These are phyloP conservation scores for Escallonia herrerae DNA, from an alignment of 129 eudicot species.

Conservation along the genomic window DNA sequence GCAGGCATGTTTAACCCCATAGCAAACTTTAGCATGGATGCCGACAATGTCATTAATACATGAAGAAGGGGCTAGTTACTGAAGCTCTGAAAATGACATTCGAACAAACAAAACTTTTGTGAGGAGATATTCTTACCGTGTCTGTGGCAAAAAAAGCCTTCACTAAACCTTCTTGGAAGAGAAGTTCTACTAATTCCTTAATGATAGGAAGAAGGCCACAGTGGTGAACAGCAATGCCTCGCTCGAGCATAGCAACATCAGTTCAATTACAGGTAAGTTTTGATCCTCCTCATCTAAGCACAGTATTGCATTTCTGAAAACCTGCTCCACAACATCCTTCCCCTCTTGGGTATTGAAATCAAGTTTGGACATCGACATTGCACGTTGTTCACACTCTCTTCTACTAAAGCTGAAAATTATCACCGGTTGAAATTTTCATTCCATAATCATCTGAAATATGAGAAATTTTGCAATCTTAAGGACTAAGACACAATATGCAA, in stretches of 20 bases:
- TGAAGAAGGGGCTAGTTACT: too few species aligned
- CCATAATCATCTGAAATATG: too few species aligned
- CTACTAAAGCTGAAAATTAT: constrained; percentile 90
- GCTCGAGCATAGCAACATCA: constrained; percentile 91
- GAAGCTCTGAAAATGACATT: not conserved
- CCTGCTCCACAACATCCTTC: constrained; percentile 81
- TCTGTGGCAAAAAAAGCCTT: constrained; percentile 98
- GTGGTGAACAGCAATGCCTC: constrained; percentile 99
- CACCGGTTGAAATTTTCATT: too few species aligned
- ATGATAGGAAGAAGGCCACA: constrained; percentile 96
- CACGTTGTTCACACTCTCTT: constrained; percentile 99
- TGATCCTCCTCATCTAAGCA: constrained; percentile 84
- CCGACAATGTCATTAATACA: not conserved
- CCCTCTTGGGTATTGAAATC: constrained; percentile 83
- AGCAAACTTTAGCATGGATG: constrained; percentile 59
- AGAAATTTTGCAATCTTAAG: too few species aligned
- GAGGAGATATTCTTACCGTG: constrained; percentile 38
- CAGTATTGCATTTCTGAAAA: constrained; percentile 62
- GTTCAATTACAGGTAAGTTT: constrained; percentile 76
- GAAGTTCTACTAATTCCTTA: constrained; percentile 86
- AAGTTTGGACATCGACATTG: constrained; percentile 92
- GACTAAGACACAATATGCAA: too few species aligned
- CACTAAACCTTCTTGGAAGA: constrained; percentile 96
- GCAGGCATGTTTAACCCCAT: constrained; percentile 99
- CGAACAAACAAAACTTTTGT: not conserved